phyloP scores from a whole-genome alignment of 495 filamentous ascomycete species.

The Ascobolus immersus region DNA sequence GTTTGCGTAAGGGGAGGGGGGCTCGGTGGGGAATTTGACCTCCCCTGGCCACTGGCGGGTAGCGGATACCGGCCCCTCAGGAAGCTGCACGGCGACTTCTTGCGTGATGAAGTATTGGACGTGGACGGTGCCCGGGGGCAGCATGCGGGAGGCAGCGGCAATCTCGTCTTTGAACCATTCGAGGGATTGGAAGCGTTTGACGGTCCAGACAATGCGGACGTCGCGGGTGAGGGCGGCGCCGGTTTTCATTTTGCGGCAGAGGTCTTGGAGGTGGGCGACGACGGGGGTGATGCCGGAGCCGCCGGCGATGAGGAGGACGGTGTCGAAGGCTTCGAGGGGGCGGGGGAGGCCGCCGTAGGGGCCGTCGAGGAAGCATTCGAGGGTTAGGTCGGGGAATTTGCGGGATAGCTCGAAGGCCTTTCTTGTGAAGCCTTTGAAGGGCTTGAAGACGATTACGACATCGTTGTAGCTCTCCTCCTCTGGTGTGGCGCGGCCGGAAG shows the following conservation, averaged over 20 bases:
- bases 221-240: slow-evolving; percentile 77
- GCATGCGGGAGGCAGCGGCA: slow-evolving; percentile 66
- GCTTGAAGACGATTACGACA: slow-evolving; percentile 70
- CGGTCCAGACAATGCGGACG: slow-evolving; percentile 72
- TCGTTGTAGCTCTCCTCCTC: slow-evolving; percentile 57
- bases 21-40: too few relatives aligned
- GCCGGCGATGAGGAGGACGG: slow-evolving; percentile 73
- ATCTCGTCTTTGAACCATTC: slow-evolving; percentile 91
- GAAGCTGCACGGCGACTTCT: slow-evolving; percentile 12
- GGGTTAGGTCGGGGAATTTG: slow-evolving; percentile 62
- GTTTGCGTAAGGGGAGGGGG: slow-evolving; percentile 7
- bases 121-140: slow-evolving; percentile 55
- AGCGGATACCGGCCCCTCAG: slow-evolving; percentile 13
- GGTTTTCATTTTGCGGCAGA: slow-evolving; percentile 85
- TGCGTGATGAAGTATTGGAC: slow-evolving; percentile 85
- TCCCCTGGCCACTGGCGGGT: slow-evolving; percentile 15
- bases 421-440: slow-evolving; percentile 68
- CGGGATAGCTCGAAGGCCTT: slow-evolving; percentile 53
- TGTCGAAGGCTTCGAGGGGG: slow-evolving; percentile 77
- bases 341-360: slow-evolving; percentile 88
- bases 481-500: neutral
- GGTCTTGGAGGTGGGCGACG: slow-evolving; percentile 63
- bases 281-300: slow-evolving; percentile 87
- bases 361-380: slow-evolving; percentile 72
- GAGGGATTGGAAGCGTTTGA: slow-evolving; percentile 67